Percentiles rank a stretch among this genome's conserved stretches.
These are phyloP conservation scores for Dentipellis fragilis DNA, from an alignment of 768 basidiomycete species.

Conservation along the genomic window DNA sequence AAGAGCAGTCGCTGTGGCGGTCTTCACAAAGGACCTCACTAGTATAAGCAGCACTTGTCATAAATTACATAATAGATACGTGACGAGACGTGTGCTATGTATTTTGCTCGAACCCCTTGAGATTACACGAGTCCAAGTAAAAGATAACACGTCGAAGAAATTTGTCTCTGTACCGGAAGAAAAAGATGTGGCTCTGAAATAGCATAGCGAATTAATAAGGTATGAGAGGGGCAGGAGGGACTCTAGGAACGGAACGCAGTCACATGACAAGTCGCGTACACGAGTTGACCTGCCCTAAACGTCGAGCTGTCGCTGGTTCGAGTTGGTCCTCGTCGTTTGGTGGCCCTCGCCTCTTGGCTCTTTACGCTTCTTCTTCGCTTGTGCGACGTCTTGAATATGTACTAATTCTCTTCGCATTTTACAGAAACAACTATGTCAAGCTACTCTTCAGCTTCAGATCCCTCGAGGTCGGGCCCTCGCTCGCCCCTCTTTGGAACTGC, in stretches of 20 bases:
- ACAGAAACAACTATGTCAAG: constrained; percentile 24
- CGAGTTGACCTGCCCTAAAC: constrained; percentile 31
- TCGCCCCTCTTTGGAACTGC: constrained; percentile 56
- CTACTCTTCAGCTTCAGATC: constrained; percentile 20
- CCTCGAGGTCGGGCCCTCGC: constrained; percentile 29
- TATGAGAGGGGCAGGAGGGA: neutral
- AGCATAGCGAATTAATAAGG: neutral
- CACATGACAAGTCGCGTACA: constrained; percentile 31
- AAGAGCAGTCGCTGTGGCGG: neutral
- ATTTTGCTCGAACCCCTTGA: too few relatives aligned
- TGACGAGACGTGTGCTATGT: too few relatives aligned
- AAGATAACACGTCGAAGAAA: too few relatives aligned
- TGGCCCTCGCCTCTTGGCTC: constrained; percentile 28
- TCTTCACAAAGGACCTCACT: too few relatives aligned
- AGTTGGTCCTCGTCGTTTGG: constrained; percentile 1
- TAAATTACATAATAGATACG: too few relatives aligned
- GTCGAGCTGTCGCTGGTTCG: constrained; percentile 16
- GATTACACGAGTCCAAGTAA: too few relatives aligned
- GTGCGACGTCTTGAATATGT: constrained; percentile 14
- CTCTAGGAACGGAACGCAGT: constrained; percentile 9
- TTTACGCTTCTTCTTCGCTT: constrained; percentile 8
- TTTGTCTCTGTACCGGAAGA: too few relatives aligned
- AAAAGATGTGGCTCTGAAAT: too few relatives aligned
- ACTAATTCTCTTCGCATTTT: constrained; percentile 14
- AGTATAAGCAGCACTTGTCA: too few relatives aligned